A percentile compares a stretch with the other conserved stretches of the same genome.
Conservation (phyloP, 352 stramenopile species). For the Phytophthora colocasiae region DNA sequence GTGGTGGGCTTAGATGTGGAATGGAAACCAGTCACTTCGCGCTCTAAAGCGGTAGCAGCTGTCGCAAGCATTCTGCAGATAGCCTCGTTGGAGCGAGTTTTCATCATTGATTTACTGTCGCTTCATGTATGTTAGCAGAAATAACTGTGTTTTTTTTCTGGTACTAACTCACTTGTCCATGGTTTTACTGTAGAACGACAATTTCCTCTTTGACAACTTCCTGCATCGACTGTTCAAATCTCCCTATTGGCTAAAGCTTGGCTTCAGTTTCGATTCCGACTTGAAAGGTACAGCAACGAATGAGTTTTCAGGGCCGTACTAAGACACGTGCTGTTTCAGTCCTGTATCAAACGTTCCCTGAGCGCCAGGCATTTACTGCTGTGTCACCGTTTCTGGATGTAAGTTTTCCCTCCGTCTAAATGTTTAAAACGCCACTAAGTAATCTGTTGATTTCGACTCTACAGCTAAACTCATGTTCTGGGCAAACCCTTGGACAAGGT, state of each 20-base stretch:
- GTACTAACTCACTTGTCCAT: slow-evolving; percentile 1
- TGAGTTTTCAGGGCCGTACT: not conserved
- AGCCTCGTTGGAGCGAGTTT: slow-evolving; percentile 47
- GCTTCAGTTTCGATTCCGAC: slow-evolving; percentile 76
- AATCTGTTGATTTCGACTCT: slow-evolving; percentile 1
- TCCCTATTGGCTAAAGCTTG: slow-evolving; percentile 51
- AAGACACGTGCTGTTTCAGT: slow-evolving; percentile 34
- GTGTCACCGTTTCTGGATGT: slow-evolving; percentile 62
- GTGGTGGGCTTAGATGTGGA: slow-evolving; percentile 72
- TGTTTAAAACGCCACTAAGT: too few species aligned
- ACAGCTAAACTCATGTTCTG: slow-evolving; percentile 53
- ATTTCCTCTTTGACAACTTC: slow-evolving; percentile 58
- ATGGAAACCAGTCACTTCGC: slow-evolving; percentile 56
- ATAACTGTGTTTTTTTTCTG: not conserved
- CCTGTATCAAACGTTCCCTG: slow-evolving; percentile 71
- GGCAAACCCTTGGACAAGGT: slow-evolving; percentile 76
- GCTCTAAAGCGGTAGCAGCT: slow-evolving; percentile 32
- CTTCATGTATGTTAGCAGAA: slow-evolving; percentile 53
- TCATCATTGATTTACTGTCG: slow-evolving; percentile 64
- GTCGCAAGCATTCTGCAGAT: slow-evolving; percentile 76
- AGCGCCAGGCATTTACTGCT: slow-evolving; percentile 44
- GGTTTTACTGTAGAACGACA: slow-evolving; percentile 37
- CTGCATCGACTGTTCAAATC: slow-evolving; percentile 48
- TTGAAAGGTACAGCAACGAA: slow-evolving; percentile 53
- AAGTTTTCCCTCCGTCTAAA: not conserved